A percentile compares a stretch with the other conserved stretches of the same genome.
Evolutionary conservation across 352 stramenopile species (phyloP).

Genomic region (Elongisporangium prolatum): DNA sequence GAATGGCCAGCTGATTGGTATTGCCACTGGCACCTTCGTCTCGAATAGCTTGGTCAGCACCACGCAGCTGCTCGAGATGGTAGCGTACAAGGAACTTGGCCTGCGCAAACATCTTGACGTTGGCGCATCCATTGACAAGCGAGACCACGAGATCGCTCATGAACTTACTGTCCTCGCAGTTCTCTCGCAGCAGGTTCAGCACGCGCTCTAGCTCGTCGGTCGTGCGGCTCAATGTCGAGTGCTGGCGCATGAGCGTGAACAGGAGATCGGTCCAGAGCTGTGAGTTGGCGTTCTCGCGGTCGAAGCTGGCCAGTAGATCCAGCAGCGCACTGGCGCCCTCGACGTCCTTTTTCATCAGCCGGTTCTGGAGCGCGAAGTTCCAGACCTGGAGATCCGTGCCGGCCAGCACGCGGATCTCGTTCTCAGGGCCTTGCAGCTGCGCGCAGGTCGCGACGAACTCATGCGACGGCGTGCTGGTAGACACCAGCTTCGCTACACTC

Average conservation of each 20-base stretch:
- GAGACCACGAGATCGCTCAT: slow-evolving; percentile 37
- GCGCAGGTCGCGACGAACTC: slow-evolving; percentile 31
- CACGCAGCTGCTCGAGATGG: slow-evolving; percentile 22
- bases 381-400: slow-evolving; percentile 44
- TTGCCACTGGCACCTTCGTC: slow-evolving; percentile 2
- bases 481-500: slow-evolving; percentile 32
- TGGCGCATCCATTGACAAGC: slow-evolving; percentile 64
- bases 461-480: slow-evolving; percentile 16
- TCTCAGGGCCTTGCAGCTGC: slow-evolving; percentile 22
- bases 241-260: slow-evolving; percentile 63
- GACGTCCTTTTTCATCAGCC: slow-evolving; percentile 40
- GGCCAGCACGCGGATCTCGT: slow-evolving; percentile 39
- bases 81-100: slow-evolving; percentile 49
- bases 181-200: slow-evolving; percentile 23
- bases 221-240: slow-evolving; percentile 19
- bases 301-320: slow-evolving; percentile 38
- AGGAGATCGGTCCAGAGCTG: slow-evolving; percentile 68
- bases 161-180: slow-evolving; percentile 31
- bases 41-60: slow-evolving; percentile 1
- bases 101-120: slow-evolving; percentile 48
- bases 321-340: slow-evolving; percentile 43
- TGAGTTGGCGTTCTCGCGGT: slow-evolving; percentile 40
- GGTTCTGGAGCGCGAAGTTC: slow-evolving; percentile 55
- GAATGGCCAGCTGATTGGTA: slow-evolving; percentile 18
- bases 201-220: slow-evolving; percentile 26